A percentile compares a stretch with the other conserved stretches of the same genome.
Evolutionary conservation across 129 eudicot species (phyloP).

Genomic region (Cynara cardunculus): DNA sequence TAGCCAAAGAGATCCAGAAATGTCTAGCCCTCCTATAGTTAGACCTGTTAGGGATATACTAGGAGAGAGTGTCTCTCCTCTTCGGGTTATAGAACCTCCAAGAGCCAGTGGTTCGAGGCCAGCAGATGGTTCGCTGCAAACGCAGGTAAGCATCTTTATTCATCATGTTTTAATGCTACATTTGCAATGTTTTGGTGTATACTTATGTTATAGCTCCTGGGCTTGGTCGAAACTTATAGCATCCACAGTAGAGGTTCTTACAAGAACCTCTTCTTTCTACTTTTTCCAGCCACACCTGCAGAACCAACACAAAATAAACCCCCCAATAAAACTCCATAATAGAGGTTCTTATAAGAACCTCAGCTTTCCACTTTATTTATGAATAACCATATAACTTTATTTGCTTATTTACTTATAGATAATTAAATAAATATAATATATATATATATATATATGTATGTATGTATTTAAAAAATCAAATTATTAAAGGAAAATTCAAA

Average conservation of each 20-base stretch:
- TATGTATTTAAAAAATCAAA: neutral
- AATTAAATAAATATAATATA: too few species aligned
- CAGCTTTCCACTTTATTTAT: neutral
- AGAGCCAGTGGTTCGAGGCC: constrained; percentile 57
- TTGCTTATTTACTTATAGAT: too few species aligned
- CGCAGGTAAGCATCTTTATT: constrained; percentile 46
- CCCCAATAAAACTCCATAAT: neutral
- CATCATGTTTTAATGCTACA: neutral
- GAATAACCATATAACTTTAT: neutral
- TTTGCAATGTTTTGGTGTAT: neutral
- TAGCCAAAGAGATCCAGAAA: constrained; percentile 43
- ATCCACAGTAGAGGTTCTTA: neutral
- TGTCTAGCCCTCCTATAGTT: constrained; percentile 72
- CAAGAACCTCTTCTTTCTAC: neutral
- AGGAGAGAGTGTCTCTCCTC: constrained; percentile 88
- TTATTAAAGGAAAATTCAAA: neutral
- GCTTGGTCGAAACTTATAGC: neutral
- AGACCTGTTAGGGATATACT: constrained; percentile 94
- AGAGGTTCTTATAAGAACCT: neutral
- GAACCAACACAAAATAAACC: neutral
- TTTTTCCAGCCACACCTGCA: neutral
- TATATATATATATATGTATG: neutral
- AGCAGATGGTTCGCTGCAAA: constrained; percentile 39
- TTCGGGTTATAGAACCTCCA: constrained; percentile 89
- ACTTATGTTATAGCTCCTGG: neutral